phyloP scores from a whole-genome alignment of 2,329 filamentous ascomycete species.

The Cladosporium sp. region DNA sequence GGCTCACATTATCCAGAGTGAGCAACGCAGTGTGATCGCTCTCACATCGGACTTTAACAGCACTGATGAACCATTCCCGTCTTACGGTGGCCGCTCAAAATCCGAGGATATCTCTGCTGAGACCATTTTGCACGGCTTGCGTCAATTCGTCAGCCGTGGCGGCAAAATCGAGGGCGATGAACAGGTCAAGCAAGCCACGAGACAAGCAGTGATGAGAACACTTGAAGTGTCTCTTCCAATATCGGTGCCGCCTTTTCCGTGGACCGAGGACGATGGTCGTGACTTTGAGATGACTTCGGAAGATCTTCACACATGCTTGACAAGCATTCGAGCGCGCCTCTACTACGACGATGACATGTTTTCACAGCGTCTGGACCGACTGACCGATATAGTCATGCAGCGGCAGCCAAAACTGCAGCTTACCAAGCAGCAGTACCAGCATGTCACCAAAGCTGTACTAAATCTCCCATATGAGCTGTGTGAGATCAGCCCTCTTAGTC shows the following conservation, averaged over 20 bases:
- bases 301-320: conserved; percentile 5
- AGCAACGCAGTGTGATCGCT: conserved; percentile 6
- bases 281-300: conserved; percentile 1
- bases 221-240: background rate
- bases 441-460: background rate
- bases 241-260: background rate
- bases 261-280: background rate
- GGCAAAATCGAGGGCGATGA: background rate
- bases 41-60: conserved; percentile 1
- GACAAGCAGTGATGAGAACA: background rate
- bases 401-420: conserved; percentile 11
- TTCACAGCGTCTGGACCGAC: conserved; percentile 3
- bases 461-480: background rate
- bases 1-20: conserved; percentile 54
- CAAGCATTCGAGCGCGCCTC: background rate
- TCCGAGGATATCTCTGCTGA: conserved; percentile 12
- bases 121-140: conserved; percentile 1
- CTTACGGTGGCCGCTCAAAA: background rate
- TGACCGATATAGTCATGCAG: background rate
- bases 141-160: conserved; percentile 5
- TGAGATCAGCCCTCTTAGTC: conserved; percentile 6
- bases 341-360: conserved; percentile 7
- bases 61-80: conserved; percentile 1
- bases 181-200: background rate
- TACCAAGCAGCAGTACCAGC: conserved; percentile 1